phyloP scores from a whole-genome alignment of 306 rosid genomes.

The Castanospermum australe region DNA sequence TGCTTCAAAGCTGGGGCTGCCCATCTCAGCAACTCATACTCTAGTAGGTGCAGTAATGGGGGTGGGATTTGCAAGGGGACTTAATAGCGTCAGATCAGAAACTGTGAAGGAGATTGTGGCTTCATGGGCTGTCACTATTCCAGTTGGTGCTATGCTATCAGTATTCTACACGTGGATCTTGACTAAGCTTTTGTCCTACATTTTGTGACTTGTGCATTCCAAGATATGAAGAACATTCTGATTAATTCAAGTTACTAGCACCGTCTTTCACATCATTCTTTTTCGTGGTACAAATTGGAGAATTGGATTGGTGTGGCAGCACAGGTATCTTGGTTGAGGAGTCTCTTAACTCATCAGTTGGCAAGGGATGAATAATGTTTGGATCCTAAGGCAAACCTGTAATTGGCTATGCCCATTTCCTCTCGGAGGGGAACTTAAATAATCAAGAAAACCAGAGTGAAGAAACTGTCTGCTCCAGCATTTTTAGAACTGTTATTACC shows the following conservation, averaged over 20 bases:
- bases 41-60: constrained; percentile 99
- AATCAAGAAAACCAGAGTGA: constrained; percentile 3
- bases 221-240: constrained; percentile 29
- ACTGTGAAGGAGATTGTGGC: constrained; percentile 90
- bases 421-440: background rate
- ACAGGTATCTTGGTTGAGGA: background rate
- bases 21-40: constrained; percentile 94
- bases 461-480: constrained; percentile 19
- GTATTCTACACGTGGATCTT: constrained; percentile 90
- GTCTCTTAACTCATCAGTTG: constrained; percentile 5
- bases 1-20: constrained; percentile 84
- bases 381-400: constrained; percentile 17
- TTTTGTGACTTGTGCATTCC: constrained; percentile 53
- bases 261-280: constrained; percentile 22
- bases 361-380: constrained; percentile 28
- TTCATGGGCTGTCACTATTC: constrained; percentile 93
- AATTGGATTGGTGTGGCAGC: constrained; percentile 19
- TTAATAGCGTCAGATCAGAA: constrained; percentile 86
- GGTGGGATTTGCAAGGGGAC: constrained; percentile 95
- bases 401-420: constrained; percentile 1
- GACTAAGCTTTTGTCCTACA: constrained; percentile 63
- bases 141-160: constrained; percentile 73
- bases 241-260: constrained; percentile 17
- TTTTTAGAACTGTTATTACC: background rate
- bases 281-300: constrained; percentile 24